Conservation (phyloP, 352 stramenopile genomes). For the Globisporangium lucens region DNA sequence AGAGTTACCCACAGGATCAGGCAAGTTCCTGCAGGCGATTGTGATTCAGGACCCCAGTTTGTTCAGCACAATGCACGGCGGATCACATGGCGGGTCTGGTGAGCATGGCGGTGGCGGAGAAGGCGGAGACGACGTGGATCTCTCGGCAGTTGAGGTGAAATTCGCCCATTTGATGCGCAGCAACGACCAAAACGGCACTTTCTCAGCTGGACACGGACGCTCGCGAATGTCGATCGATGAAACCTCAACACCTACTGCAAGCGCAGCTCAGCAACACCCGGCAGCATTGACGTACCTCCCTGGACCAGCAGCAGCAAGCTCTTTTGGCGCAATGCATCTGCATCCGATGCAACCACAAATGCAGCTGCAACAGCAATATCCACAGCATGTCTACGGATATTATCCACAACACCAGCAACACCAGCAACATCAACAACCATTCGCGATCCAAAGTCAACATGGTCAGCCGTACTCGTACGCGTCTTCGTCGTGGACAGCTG, state of each 20-base stretch:
- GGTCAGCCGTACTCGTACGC: neutral
- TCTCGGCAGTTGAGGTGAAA: slow-evolving; percentile 66
- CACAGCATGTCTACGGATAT: slow-evolving; percentile 24
- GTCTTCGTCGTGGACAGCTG: neutral
- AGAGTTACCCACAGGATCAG: slow-evolving; percentile 43
- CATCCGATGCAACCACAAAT: slow-evolving; percentile 1
- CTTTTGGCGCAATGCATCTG: neutral
- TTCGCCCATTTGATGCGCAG: slow-evolving; percentile 82
- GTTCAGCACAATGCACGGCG: slow-evolving; percentile 58
- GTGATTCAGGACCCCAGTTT: slow-evolving; percentile 63
- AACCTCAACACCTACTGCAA: neutral
- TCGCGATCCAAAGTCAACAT: slow-evolving; percentile 3
- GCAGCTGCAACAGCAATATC: slow-evolving; percentile 9
- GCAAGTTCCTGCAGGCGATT: slow-evolving; percentile 62
- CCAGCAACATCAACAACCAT: slow-evolving; percentile 13
- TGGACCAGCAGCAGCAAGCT: neutral
- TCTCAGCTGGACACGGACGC: neutral
- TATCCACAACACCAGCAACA: slow-evolving; percentile 25
- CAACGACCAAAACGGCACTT: slow-evolving; percentile 29
- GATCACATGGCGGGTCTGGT: slow-evolving; percentile 7
- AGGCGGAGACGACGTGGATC: slow-evolving; percentile 58
- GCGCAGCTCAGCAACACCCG: neutral
- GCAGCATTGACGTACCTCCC: neutral
- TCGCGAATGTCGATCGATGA: neutral
- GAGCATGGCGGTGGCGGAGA: slow-evolving; percentile 17